Base-by-base conservation (phyloP, 805 yeast genomes). In the Metschnikowia colocasiae region DNA sequence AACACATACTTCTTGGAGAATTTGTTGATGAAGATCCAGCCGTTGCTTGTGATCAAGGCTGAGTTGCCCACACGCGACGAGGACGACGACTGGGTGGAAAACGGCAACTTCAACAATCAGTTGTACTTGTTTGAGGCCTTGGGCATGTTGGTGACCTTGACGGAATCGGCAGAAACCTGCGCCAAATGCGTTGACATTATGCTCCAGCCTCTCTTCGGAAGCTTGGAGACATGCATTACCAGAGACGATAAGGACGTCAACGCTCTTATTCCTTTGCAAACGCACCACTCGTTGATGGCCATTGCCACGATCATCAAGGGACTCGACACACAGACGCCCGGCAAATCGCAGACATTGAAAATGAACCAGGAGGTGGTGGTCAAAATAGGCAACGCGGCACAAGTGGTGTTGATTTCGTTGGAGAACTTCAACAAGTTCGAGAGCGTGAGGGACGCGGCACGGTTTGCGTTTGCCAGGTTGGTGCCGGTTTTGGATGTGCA, bases 221-320 rank as follows among this genome's bases (percentile, higher is more conserved):
- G 80, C 50, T 70, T 91, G 53, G 91, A 89, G 61, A 69, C 70
- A 19, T 82, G 89, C 58, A 80, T 88, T 30, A 50, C 60, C 5
- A 59, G 60, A 23, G 59, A 56, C 6, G 62, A 58, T 46, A 69
- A 76, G 16, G 63, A 71, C 4, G 71, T 67, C 46, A 64, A 64
- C 43, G 65, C 69, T 15, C 71, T 74, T 35, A 59, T 76, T 29
- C 75, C 84, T 1, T 65, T 87, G 38, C 94, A 88, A 61, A 84
- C 89, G 2, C 96, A 94, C 63, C 97, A 92, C 62, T 77, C 83
- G 29, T 68, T 94, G 41, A 80, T 88, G 81, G 91, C 97, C 0
- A 80, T 92, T 38, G 97, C 97, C 38, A 88, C 97, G 0, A 76
- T 91, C 59, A 85, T 90, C 3, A 80, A 94, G 61, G 98, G 98